Evolutionary conservation across 2,329 filamentous ascomycete genomes (phyloP), one percentile per base, ranked within the genome.

Genomic region (Nannizziopsis barbatae): DNA sequence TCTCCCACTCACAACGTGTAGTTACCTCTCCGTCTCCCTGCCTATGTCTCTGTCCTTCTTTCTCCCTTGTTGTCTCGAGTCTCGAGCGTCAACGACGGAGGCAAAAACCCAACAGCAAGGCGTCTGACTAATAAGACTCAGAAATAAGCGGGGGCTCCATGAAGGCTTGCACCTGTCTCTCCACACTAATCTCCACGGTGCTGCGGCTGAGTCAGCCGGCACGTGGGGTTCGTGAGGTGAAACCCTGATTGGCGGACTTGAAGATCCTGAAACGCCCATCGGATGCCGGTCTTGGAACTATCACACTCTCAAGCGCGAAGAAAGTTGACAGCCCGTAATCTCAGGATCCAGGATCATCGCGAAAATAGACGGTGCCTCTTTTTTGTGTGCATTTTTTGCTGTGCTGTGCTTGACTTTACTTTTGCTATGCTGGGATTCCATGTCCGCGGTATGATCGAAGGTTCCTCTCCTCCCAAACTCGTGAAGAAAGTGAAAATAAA

Each of bases 181-280:
- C 22, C 22, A 27, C 22, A 27, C 22, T 27, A 27, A 27, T 27
- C 22, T 27, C 22, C 22, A 27, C 33, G 4, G 5, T 5, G 4
- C 33, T 3, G 33, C 33, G 3, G 12, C 33, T n/a, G 33, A 15
- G 11, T 15, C 11, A 36, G 33, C 33, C 33, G 11, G 11, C 44
- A 47, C 44, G 44, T 47, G 44, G 44, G 44, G 44, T 47, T 47
- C 44, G 37, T 47, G 36, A 47, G 31, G 36, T 47, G 44, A 47
- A 47, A 47, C 44, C 44, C 22, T 27, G 22, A 27, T 27, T 47
- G 44, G 44, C 18, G 44, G 36, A 33, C 44, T 37, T 18, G 36
- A 33, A n/a, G 44, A 33, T 47, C 27, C 44, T 47, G 44, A 47
- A 47, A 47, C 44, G 44, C 22, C 44, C 44, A 35, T 20, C 36